Percentiles rank a stretch among this genome's conserved stretches.
Evolutionary conservation across 805 yeast genomes (phyloP).

Genomic region (Saccharomycopsis selenospora): DNA sequence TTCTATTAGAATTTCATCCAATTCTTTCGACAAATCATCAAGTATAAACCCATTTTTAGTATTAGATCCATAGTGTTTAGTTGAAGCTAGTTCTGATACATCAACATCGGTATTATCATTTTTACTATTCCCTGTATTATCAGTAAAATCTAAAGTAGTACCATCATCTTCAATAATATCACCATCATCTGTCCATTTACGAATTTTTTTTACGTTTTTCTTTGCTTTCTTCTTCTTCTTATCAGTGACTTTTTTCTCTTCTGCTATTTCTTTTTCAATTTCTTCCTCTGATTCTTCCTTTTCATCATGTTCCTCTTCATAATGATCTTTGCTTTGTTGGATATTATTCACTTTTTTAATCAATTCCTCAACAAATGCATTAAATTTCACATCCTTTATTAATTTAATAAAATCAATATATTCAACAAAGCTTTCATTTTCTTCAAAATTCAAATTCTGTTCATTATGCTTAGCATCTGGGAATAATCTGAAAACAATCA

Average conservation of each 20-base stretch:
- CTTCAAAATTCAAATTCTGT: slow-evolving; percentile 38
- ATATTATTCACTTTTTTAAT: slow-evolving; percentile 23
- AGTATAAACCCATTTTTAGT: slow-evolving; percentile 17
- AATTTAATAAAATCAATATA: slow-evolving; percentile 35
- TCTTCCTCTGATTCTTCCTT: slow-evolving; percentile 15
- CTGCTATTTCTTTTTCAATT: background rate
- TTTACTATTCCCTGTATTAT: background rate
- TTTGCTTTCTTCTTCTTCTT: background rate
- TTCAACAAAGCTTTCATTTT: slow-evolving; percentile 37
- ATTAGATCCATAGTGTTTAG: slow-evolving; percentile 19
- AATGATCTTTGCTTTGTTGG: slow-evolving; percentile 16
- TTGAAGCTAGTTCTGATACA: slow-evolving; percentile 22
- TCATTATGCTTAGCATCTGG: slow-evolving; percentile 32
- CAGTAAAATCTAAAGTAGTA: slow-evolving; percentile 19
- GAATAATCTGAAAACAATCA: background rate
- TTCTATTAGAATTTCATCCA: slow-evolving; percentile 16
- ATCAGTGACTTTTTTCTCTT: background rate
- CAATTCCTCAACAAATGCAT: slow-evolving; percentile 21
- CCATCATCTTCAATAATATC: slow-evolving; percentile 9
- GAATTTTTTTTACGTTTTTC: slow-evolving; percentile 7
- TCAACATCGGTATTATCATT: slow-evolving; percentile 22
- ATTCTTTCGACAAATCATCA: slow-evolving; percentile 16
- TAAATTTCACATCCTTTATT: slow-evolving; percentile 21
- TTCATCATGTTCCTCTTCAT: slow-evolving; percentile 21
- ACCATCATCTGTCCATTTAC: slow-evolving; percentile 20